A percentile compares a stretch with the other conserved stretches of the same genome.
phyloP scores from a whole-genome alignment of 1,139 yeast genomes.

The Groenewaldozyma auringiensis region DNA sequence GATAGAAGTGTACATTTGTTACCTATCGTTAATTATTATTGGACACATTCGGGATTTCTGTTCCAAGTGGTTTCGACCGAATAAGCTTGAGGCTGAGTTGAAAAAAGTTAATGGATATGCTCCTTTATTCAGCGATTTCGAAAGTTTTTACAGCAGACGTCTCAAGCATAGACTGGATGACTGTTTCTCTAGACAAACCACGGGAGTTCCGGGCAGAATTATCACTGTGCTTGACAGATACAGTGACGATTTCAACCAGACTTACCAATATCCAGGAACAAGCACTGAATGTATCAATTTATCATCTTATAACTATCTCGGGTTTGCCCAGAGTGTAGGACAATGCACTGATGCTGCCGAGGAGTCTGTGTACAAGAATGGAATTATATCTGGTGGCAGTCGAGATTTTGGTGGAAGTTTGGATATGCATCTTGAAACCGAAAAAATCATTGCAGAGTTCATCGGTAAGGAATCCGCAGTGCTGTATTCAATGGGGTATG shows the following conservation, averaged over 20 bases:
- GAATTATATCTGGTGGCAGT: slow-evolving; percentile 74
- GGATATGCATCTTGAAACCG: slow-evolving; percentile 68
- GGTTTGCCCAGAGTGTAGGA: slow-evolving; percentile 95
- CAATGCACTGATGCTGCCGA: slow-evolving; percentile 78
- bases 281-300: slow-evolving; percentile 74
- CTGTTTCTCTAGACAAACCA: slow-evolving; percentile 90
- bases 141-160: slow-evolving; percentile 86
- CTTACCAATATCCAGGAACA: slow-evolving; percentile 65
- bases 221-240: slow-evolving; percentile 73
- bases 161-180: slow-evolving; percentile 86
- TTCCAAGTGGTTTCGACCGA: slow-evolving; percentile 42
- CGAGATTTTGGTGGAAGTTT: slow-evolving; percentile 69
- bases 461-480: slow-evolving; percentile 88
- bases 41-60: slow-evolving; percentile 90
- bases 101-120: slow-evolving; percentile 85
- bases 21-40: slow-evolving; percentile 69
- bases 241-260: slow-evolving; percentile 48
- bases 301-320: slow-evolving; percentile 87
- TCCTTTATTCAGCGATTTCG: slow-evolving; percentile 92
- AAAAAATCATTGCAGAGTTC: slow-evolving; percentile 69
- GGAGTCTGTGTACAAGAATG: slow-evolving; percentile 54
- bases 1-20: slow-evolving; percentile 75
- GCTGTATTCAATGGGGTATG: slow-evolving; percentile 89
- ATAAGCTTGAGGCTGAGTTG: slow-evolving; percentile 27
- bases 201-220: slow-evolving; percentile 94